Evolutionary conservation across 352 stramenopile genomes (phyloP), one percentile per base, ranked within the genome.

Genomic region (Blastocystis sp.): DNA sequence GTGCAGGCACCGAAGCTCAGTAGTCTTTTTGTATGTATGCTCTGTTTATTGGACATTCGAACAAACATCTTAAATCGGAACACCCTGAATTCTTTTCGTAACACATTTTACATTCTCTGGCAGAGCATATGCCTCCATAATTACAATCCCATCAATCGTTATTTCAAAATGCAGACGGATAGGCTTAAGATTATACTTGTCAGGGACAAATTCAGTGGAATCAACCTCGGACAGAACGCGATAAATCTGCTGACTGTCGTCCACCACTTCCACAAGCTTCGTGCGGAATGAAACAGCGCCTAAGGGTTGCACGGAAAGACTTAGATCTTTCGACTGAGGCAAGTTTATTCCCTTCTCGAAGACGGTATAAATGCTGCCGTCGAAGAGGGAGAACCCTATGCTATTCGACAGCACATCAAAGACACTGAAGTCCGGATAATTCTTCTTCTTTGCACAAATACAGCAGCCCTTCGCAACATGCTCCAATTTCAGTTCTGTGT

Each of bases 1-100:
- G 96, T 45, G 97, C 94, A 76, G 97, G 98, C 91, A 95, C 98
- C 91, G 95, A 96, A 43, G 47, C 47, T 30, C 70, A 81, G 20
- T 81, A 81, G n/a, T 30, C 18, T 66, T n/a, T 66, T n/a, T 66
- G 24, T n/a, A 37, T 37, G 24, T 37, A 1, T 34, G 9, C 8
- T 13, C 7, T 34, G 56, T 66, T 66, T 66, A 4, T 66, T 66
- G 9, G 24, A 13, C n/a, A 13, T 34, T 26, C 53, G 0, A 16
- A 70, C 62, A 24, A 70, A 70, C 62, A 70, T 70, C 13, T 1
- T 70, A 70, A 70, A 43, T 26, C 13, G 62, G 37, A 34, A 70
- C 18, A 20, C 37, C 62, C 24, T 70, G 16, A 24, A 70, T 26
- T 45, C 11, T 34, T 70, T 45, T 3, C 18, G 24, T 70, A 20